Conservation (phyloP, 306 rosid genomes). For the Lupinus albus region DNA sequence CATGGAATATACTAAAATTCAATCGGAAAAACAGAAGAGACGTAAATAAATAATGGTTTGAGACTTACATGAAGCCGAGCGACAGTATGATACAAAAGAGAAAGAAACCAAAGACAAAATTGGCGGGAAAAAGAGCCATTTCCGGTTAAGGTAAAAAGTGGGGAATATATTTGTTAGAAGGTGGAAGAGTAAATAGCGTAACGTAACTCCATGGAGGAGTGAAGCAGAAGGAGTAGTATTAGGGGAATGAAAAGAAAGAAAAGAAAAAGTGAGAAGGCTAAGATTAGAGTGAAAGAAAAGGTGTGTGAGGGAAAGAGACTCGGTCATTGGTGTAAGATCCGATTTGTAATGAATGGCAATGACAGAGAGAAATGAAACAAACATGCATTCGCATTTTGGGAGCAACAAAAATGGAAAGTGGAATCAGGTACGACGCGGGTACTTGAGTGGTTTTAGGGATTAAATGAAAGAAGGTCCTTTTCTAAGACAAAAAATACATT, state of each 20-base stretch:
- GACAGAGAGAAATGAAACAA: conserved; percentile 2
- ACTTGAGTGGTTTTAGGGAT: not conserved
- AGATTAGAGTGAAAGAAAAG: conserved; percentile 7
- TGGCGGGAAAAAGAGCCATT: conserved; percentile 67
- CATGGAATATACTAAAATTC: conserved; percentile 10
- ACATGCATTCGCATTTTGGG: not conserved
- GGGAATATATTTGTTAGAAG: too few species aligned
- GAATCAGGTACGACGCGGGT: conserved; percentile 21
- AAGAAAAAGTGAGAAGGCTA: conserved; percentile 30
- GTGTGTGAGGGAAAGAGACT: conserved; percentile 32
- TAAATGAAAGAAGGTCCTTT: too few species aligned
- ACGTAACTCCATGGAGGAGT: conserved; percentile 40
- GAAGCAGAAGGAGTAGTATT: not conserved
- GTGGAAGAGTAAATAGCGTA: conserved; percentile 31
- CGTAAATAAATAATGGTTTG: not conserved
- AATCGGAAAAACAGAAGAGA: not conserved
- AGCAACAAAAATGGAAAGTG: not conserved
- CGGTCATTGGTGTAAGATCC: conserved; percentile 62
- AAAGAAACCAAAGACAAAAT: conserved; percentile 58
- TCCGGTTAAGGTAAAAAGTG: not conserved
- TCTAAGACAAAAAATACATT: too few species aligned
- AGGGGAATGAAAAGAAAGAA: conserved; percentile 20
- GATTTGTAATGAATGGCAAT: conserved; percentile 56
- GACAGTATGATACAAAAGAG: conserved; percentile 51
- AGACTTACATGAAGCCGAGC: conserved; percentile 69